Base-by-base conservation (phyloP, 108 stramenopile species). In the Nannochloropsis salina region DNA sequence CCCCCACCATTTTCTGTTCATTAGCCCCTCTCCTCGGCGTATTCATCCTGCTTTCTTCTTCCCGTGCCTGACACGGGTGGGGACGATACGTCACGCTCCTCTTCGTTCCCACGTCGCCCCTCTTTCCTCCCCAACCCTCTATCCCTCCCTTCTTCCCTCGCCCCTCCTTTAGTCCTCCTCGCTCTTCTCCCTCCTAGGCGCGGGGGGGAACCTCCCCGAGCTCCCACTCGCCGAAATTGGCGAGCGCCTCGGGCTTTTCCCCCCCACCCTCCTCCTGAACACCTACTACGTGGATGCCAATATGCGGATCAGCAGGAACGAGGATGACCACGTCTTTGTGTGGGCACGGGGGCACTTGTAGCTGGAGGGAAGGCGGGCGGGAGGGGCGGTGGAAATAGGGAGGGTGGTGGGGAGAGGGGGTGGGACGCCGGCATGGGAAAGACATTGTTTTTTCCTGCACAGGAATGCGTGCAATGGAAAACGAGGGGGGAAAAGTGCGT, bases 251-350 rank as follows among this genome's bases (percentile, higher is more conserved):
- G 61, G 61, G 20, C n/a, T 74, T 15, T 74, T 3, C 61, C 61
- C 61, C 20, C 61, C 61, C 61, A 74, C 20, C 61, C 20, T 74
- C 8, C 61, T 74, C 15, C 15, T 74, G 61, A 74, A 15, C 61
- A 74, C 61, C 3, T 74, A 74, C 6, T 74, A 74, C 61, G 61
- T 74, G 20, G 61, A 74, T 74, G 61, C 61, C 61, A 74, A 74
- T 6, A 74, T 74, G 61, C 61, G 61, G 20, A 6, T 74, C 8
- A 74, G 61, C 61, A 15, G 61, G 15, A n/a, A 74, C n/a, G 61
- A 74, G 61, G 61, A 74, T n/a, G 61, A 74, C n/a, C 61, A 74
- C 61, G 15, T 74, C 61, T 74, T 74, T 74, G 61, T 74, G 61
- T 74, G 61, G 61, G 61, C 61, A 4, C 61, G 61, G n/a, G 61